phyloP scores from a whole-genome alignment of 2,329 filamentous ascomycete species.

The Sarocladium oryzae region DNA sequence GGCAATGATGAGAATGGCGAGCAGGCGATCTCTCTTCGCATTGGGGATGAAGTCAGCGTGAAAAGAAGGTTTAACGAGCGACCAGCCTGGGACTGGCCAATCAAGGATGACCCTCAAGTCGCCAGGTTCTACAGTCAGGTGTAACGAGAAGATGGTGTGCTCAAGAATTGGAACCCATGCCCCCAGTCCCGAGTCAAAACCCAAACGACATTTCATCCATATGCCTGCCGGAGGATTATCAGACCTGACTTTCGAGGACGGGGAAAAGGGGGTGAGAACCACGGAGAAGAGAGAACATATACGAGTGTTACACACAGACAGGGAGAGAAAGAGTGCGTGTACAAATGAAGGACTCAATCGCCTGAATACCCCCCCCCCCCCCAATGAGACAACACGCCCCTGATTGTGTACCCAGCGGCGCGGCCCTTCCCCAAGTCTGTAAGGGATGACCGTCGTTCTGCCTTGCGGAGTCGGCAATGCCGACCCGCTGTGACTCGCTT shows the following conservation, averaged over 20 bases:
- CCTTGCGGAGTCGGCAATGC: background rate
- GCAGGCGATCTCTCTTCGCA: constrained; percentile 28
- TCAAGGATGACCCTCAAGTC: constrained; percentile 13
- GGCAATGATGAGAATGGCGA: constrained; percentile 12
- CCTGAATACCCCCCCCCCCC: no score
- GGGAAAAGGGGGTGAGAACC: no score
- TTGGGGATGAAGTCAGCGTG: constrained; percentile 52
- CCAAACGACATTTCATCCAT: no score
- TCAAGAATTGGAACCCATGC: no score
- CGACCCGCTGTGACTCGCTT: background rate
- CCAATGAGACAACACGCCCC: constrained; percentile 8
- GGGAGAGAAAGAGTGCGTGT: no score
- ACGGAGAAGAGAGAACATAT: no score
- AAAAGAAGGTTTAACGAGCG: constrained; percentile 42
- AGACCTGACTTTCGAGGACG: background rate
- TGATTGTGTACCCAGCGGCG: background rate
- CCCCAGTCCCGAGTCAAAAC: no score
- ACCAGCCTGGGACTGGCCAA: constrained; percentile 47
- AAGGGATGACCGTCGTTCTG: background rate
- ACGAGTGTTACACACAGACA: no score
- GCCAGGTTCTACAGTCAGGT: constrained; percentile 20
- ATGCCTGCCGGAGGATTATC: background rate
- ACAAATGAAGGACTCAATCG: no score
- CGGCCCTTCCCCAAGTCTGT: background rate
- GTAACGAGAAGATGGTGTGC: background rate